Evolutionary conservation across 257 asterid species (phyloP), one percentile per base, ranked within the genome.

Genomic region (Eustoma russellianum): DNA sequence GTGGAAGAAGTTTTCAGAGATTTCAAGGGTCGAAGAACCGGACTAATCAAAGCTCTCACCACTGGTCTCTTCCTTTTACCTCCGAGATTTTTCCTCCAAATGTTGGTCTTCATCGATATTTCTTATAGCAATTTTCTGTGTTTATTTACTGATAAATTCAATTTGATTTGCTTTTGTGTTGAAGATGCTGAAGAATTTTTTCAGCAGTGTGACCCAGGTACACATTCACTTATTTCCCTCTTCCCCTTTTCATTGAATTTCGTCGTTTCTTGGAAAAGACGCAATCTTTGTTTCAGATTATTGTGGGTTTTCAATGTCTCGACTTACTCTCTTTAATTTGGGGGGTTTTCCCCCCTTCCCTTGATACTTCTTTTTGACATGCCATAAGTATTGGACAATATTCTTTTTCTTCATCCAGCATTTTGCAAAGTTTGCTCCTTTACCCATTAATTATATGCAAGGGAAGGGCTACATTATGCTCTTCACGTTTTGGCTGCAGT

Each of bases 161-260:
- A 35, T 51, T 2, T 33, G 46, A 17, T n/a, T 19, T 51, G 0
- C 5, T 43, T 34, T 40, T 33, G 33, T 44, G 33, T 53, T 66
- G 68, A 62, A 78, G 84, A 78, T 10, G 74, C 69, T 35, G 76
- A 66, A 28, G 79, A 66, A 11, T 66, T 74, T 28, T 59, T 16
- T 50, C 52, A 61, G 59, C 70, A 66, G 77, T 74, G 85, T 56
- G 79, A 78, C 70, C 85, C 85, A 55, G 81, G 81, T 66, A 43
- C 34, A 64, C 46, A 12, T 18, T 17, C 12, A 8, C 12, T 38
- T 7, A 38, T 41, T 10, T 14, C 46, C 38, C 43, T 53, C 33
- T 43, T 50, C 33, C 47, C 18, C 48, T 61, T 7, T 60, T 35
- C 18, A 10, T 52, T 9, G 11, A 15, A 38, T 13, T n/a, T 5